Percentiles rank a stretch among this genome's conserved stretches.
Conservation (phyloP, 192 early-diverging fungal genomes). For the Pilaira anomala region DNA sequence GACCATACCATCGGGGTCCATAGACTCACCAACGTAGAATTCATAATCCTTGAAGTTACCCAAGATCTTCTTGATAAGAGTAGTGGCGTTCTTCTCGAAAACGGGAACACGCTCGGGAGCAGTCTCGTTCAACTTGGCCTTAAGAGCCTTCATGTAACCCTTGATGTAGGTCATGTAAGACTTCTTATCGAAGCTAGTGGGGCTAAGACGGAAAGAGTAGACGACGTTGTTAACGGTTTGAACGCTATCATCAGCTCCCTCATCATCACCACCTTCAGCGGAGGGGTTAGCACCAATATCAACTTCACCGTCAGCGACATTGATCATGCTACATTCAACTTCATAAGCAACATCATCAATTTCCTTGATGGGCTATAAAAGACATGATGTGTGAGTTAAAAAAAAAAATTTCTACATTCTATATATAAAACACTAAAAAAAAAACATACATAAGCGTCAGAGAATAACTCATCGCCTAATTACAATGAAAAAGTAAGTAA, state of each 20-base stretch:
- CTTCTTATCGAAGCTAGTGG: slow-evolving; percentile 89
- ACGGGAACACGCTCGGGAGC: slow-evolving; percentile 57
- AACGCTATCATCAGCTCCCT: slow-evolving; percentile 58
- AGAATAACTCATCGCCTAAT: slow-evolving; percentile 84
- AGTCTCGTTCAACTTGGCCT: slow-evolving; percentile 54
- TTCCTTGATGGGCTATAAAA: slow-evolving; percentile 51
- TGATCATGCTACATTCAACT: slow-evolving; percentile 77
- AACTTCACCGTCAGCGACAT: slow-evolving; percentile 64
- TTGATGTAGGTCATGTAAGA: slow-evolving; percentile 87
- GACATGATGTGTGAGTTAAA: no score
- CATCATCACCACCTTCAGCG: slow-evolving; percentile 73
- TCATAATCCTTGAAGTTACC: slow-evolving; percentile 84
- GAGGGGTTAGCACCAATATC: slow-evolving; percentile 94
- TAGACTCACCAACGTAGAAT: slow-evolving; percentile 85
- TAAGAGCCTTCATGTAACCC: slow-evolving; percentile 87
- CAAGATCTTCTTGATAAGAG: slow-evolving; percentile 77
- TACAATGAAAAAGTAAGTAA: slow-evolving; percentile 3
- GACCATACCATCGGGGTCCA: slow-evolving; percentile 86
- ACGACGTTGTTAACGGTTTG: slow-evolving; percentile 83
- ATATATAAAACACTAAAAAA: background rate
- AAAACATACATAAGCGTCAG: slow-evolving; percentile 70
- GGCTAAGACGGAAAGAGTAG: slow-evolving; percentile 70
- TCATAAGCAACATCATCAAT: slow-evolving; percentile 66
- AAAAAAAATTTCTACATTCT: background rate
- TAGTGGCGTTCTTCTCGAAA: slow-evolving; percentile 63